Base-by-base conservation (phyloP, 257 asterid species). In the Echium plantagineum region DNA sequence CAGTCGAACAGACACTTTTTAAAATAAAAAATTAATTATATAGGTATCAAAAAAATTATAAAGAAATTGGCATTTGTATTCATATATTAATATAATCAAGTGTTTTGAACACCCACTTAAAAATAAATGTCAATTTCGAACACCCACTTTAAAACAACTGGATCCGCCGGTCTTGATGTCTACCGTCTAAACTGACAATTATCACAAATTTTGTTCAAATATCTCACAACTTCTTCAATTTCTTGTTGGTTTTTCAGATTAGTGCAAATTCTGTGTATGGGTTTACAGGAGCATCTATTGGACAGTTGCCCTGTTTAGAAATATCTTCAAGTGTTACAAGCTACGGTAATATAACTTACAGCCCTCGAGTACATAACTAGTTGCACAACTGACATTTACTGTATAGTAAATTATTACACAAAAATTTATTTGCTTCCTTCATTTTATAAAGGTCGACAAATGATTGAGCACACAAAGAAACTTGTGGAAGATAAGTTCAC, bases 261-360 rank as follows among this genome's bases (percentile, higher is more conserved):
- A 88, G 95, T 81, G 98, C 98, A 19, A 93, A 93, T 75, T 93
- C 98, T 62, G 97, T 93, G 26, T 89, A 93, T 69, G 97, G 97
- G 57, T 93, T 89, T 73, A 93, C 97, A 21, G 97, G 98, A 80
- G 97, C 97, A 58, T 84, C 97, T 24, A 63, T 89, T 62, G 98
- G 97, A 61, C 98, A 93, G 66, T 79, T 93, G 70, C 98, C 98
- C 74, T 93, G 98, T 71, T 59, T 93, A 68, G 98, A 89, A 75
- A 93, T 93, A 79, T 93, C 98, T 71, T 86, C 98, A 30, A 93
- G 98, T 75, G 98, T 93, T 49, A 93, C 98, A 60, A 93, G 98
- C 85, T 89, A 93, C 66, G 98, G 98, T 89, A 86, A 69, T 71
- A 63, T 62, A 70, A 67, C 63, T 46, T 57, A 30, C 48, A 9